Base-by-base conservation (phyloP, 2,329 filamentous ascomycete genomes). In the Aspergillus sp. region DNA sequence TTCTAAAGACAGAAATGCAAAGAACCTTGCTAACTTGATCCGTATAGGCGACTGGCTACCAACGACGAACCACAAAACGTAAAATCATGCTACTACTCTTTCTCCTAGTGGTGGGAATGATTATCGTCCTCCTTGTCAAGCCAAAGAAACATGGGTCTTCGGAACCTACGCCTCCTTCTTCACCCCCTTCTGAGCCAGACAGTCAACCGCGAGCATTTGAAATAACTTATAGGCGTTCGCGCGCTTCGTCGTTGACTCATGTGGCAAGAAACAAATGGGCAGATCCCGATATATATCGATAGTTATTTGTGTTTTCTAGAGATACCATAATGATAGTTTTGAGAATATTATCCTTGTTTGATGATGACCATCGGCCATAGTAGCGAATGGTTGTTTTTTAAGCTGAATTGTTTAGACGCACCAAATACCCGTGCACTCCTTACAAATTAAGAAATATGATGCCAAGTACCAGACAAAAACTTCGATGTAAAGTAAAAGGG, bases 21-120 rank as follows among this genome's bases (percentile, higher is more conserved):
- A n/a, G 21, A 47, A 62, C 37, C 59, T 43, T 47, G 64, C 43
- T 31, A 19, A 48, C 2, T 31, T 31, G 19, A 45, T 19, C 21
- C 25, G 12, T 15, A 4, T 44, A 79, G 78, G 87, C 95, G 14
- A 92, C 90, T 4, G 89, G 90, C 17, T 98, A 98, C 70, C 95
- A 99, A 79, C 87, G 86, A 73, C 89, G 87, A 70, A 89, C 89
- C 52, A 92, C 90, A 21, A 99, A 97, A 78, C 84, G 95, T 64
- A 97, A 96, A 78, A 87, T 96, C 48, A 95, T 99, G 56, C 81
- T 99, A 41, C 79, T 99, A n/a, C 81, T 99, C 19, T 76, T 96
- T 6, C 79, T 99, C 25, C 76, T 98, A 21, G 88, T 99, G 52
- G 87, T 88, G 19, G 95, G 91, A 33, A 84, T 96, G 78, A 89